Conservation (phyloP, 208 protist species). For the Angomonas deanei region DNA sequence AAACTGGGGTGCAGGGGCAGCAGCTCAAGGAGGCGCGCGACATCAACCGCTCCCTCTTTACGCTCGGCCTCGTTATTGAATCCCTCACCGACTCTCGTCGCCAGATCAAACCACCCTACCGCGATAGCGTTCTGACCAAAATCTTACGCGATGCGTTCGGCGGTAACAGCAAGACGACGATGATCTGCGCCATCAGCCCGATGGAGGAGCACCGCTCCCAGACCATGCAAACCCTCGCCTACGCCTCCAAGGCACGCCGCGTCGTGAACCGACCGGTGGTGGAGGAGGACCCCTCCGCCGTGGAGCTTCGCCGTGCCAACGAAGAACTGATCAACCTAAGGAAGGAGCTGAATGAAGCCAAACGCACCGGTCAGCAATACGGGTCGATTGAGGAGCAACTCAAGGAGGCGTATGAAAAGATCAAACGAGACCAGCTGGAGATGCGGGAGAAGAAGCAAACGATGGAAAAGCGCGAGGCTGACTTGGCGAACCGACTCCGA, state of each 20-base stretch:
- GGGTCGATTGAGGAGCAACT: constrained; percentile 44
- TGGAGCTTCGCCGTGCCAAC: constrained; percentile 62
- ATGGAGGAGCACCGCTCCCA: constrained; percentile 42
- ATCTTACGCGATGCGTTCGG: constrained; percentile 83
- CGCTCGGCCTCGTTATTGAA: constrained; percentile 84
- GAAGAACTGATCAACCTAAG: constrained; percentile 56
- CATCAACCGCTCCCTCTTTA: constrained; percentile 86
- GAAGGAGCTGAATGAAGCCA: constrained; percentile 41
- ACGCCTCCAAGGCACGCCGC: constrained; percentile 69
- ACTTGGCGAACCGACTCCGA: constrained; percentile 37
- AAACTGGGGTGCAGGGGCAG: constrained; percentile 65
- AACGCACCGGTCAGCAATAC: constrained; percentile 25
- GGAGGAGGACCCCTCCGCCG: constrained; percentile 71
- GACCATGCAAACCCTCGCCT: constrained; percentile 81
- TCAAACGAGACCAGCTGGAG: constrained; percentile 48
- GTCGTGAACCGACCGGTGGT: constrained; percentile 74
- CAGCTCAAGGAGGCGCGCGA: constrained; percentile 79
- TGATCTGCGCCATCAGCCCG: constrained; percentile 80
- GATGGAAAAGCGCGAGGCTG: constrained; percentile 53
- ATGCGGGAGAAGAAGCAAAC: constrained; percentile 26
- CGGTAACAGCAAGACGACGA: constrained; percentile 88
- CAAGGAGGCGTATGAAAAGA: constrained; percentile 29
- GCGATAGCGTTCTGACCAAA: constrained; percentile 83
- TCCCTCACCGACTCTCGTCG: constrained; percentile 56
- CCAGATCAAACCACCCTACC: constrained; percentile 73